Base-by-base conservation (phyloP, 768 basidiomycete species). In the Psilocybe azurescens region DNA sequence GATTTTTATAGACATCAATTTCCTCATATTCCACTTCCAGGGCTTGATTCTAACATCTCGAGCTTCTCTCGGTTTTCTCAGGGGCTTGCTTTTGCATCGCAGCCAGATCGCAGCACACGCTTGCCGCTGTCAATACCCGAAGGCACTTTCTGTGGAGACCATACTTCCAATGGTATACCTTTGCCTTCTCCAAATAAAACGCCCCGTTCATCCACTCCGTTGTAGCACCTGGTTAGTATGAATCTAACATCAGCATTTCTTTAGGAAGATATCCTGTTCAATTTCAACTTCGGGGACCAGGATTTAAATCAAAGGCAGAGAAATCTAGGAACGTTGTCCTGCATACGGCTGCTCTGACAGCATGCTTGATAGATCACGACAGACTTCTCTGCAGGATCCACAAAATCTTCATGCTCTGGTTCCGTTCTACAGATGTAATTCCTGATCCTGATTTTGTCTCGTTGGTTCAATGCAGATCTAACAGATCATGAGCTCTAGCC, bases 371-470 rank as follows among this genome's bases (percentile, higher is more conserved):
- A 20, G 61, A 50, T 2, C 56, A 56, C 11, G 56, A 62, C 13
- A 58, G n/a, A 48, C 55, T 62, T 38, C 48, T 62, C 28, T 39
- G 51, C 36, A 39, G 32, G 53, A 38, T 52, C 9, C 55, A 50
- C 13, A 49, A 36, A n/a, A 46, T n/a, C 0, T 3, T 52, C 6
- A 53, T 44, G 3, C 39, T 16, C 14, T 56, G 56, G 61, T 29
- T 47, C 3, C 4, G 14, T 18, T 20, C 36, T 1, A 8, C 36
- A 14, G 10, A 14, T 33, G 18, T 56, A 18, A 44, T 56, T 16
- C 55, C 49, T 6, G 38, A 33, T 16, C 8, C 20, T 28, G 14
- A 20, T 1, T 24, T 24, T 52, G 60, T 18, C n/a, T 10, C 11
- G 16, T 3, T 13, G 24, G 11, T 11, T 0, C 13, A 13, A 8